phyloP scores from a whole-genome alignment of 192 early-diverging fungal genomes.

The Helicostylum pulchrum region DNA sequence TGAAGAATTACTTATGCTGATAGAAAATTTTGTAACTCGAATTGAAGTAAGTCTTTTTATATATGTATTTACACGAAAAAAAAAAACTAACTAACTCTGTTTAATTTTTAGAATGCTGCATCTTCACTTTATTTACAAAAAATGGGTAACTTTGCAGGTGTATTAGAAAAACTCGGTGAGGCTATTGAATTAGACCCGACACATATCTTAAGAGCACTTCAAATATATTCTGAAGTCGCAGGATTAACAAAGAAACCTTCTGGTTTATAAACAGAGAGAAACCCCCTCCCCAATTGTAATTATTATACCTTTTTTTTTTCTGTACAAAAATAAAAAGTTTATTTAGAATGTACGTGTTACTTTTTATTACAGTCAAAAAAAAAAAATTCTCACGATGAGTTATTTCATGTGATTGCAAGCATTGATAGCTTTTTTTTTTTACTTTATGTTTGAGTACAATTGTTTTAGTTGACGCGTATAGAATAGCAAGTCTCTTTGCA shows the following conservation, averaged over 20 bases:
- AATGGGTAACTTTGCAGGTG: slow-evolving; percentile 50
- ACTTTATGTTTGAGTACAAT: no score
- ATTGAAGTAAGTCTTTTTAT: slow-evolving; percentile 49
- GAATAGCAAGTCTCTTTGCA: no score
- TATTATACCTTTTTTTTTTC: neutral
- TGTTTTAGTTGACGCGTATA: no score
- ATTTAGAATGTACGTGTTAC: no score
- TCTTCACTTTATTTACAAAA: slow-evolving; percentile 57
- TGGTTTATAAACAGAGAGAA: no score
- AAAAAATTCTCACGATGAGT: no score
- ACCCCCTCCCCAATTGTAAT: no score
- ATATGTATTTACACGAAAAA: no score
- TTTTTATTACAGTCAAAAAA: no score
- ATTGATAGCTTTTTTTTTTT: no score
- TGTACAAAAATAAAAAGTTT: neutral
- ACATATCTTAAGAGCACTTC: slow-evolving; percentile 59
- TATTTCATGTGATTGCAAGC: no score
- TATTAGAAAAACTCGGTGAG: slow-evolving; percentile 56
- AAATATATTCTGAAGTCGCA: slow-evolving; percentile 56
- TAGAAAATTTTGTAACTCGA: slow-evolving; percentile 54
- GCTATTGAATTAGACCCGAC: slow-evolving; percentile 56
- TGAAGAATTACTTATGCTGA: slow-evolving; percentile 49
- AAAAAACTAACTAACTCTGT: neutral
- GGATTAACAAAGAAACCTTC: slow-evolving; percentile 14
- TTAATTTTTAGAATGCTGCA: slow-evolving; percentile 57